Evolutionary conservation across 1,139 yeast species (phyloP), one percentile per base, ranked within the genome.

Genomic region (Candida sanyaensis): DNA sequence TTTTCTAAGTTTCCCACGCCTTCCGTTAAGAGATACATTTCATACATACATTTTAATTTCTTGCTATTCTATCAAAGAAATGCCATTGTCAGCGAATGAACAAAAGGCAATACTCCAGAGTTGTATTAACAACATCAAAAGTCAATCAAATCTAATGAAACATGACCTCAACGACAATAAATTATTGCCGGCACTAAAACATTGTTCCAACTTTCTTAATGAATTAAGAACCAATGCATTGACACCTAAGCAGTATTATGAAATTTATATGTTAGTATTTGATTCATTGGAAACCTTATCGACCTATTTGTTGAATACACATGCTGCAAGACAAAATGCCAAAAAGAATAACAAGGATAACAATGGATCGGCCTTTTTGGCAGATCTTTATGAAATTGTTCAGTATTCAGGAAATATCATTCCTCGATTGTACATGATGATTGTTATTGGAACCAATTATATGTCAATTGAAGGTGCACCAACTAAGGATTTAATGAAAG

Each of bases 371-470:
- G 87, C 90, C 50, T 95, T 92, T 65, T 71, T 93, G 50, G 91
- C 96, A 1, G 98, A 93, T 64, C 73, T 93, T 49, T 93, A 93
- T 63, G 98, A 93, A 62, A 75, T 93, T 64, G 98, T 93, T 4
- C 99, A 93, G 64, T 95, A 93, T 63, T 91, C 97, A 1, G 97
- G 95, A 1, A 93, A 91, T 66, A 89, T 95, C 37, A 79, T 93
- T 12, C 99, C 99, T 3, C 77, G 99, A 50, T 73, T 93, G 48
- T 93, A 95, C 64, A 76, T 95, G 70, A 91, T 93, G 98, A 87
- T 93, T 42, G 93, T 96, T 2, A 93, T 93, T 9, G 99, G 99
- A 9, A 85, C 96, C 0, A 88, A 91, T 2, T 91, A 87, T 67
- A 84, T 92, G 86, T 72, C 86, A 5, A 76, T 86, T 6, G 80